Percentiles rank a stretch among this genome's conserved stretches.
Evolutionary conservation across 2,329 filamentous ascomycete species (phyloP).

Genomic region (Verticillium alfalfae): DNA sequence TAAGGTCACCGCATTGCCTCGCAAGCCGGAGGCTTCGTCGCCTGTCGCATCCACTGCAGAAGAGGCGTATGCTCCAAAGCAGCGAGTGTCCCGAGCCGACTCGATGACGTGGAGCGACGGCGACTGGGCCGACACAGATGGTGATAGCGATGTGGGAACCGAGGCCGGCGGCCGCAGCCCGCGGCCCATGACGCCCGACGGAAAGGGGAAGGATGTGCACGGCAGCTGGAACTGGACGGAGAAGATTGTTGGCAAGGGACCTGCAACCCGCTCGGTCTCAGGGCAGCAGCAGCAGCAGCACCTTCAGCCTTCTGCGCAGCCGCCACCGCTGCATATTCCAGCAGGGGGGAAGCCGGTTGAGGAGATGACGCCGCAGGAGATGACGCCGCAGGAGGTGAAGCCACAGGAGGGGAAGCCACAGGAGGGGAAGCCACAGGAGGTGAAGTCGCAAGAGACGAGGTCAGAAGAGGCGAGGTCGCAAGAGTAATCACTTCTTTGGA

Average conservation of each 20-base stretch:
- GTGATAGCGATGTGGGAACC: conserved; percentile 31
- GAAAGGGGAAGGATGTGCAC: conserved; percentile 14
- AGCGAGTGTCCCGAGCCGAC: conserved; percentile 27
- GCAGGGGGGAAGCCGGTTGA: background rate
- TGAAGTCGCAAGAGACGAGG: background rate
- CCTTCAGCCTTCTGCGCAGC: background rate
- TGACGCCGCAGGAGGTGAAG: background rate
- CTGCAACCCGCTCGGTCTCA: background rate
- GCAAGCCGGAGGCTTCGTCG: background rate
- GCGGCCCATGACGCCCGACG: conserved; percentile 8
- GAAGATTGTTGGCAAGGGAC: conserved; percentile 42
- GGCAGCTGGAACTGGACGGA: conserved; percentile 47
- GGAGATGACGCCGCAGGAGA: background rate
- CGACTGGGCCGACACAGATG: conserved; percentile 53
- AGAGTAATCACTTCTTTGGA: background rate
- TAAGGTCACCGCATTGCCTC: conserved; percentile 38
- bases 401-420: too few species aligned
- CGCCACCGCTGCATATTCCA: background rate
- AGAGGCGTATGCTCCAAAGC: conserved; percentile 2
- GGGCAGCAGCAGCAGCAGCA: background rate
- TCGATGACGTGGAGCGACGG: conserved; percentile 62
- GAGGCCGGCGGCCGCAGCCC: conserved; percentile 6
- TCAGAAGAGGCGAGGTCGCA: background rate
- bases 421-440: too few species aligned
- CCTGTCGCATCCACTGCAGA: background rate